Evolutionary conservation across 176 grass and related monocot genomes (phyloP), one percentile per base, ranked within the genome.

Genomic region (Oryza nivara): DNA sequence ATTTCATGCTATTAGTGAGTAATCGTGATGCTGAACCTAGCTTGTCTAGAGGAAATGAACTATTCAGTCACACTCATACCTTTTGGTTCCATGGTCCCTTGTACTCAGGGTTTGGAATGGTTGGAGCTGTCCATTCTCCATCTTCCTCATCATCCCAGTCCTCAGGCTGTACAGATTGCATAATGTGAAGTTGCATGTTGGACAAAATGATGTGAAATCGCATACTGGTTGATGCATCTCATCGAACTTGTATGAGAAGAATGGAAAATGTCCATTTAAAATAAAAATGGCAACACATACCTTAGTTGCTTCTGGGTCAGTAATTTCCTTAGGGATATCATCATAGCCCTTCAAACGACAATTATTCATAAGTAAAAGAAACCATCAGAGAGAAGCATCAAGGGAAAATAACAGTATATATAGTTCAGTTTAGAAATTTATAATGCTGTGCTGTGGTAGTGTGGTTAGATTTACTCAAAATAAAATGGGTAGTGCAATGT

Each of bases 141-240:
- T 94, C 87, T 71, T 94, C 89, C 77, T 92, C 92, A 25, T 92
- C 87, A 43, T 94, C 84, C 92, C 92, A 94, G 68, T 94, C 89
- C 46, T 91, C 83, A 4, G 92, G 92, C 92, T 94, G 84, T 7
- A 68, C 40, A 17, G 26, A 78, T 52, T 15, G 58, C 67, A 71
- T 10, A 86, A 65, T 20, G 35, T 25, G 20, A 68, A 47, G 19
- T 83, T 54, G 74, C 28, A 71, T 56, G 56, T 61, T 9, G 20
- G 52, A 56, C 16, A 56, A 19, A 58, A 58, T 58, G 6, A 58
- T 63, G 23, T 36, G 35, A 36, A 36, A 36, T 36, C 35, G 35
- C 35, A 36, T 36, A 36, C 35, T 36, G 35, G 35, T 36, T 36
- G 35, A 36, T 54, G 30, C 10, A 80, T 74, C 38, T 63, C 58